Base-by-base conservation (phyloP, 257 asterid genomes). In the Ilex asprella region DNA sequence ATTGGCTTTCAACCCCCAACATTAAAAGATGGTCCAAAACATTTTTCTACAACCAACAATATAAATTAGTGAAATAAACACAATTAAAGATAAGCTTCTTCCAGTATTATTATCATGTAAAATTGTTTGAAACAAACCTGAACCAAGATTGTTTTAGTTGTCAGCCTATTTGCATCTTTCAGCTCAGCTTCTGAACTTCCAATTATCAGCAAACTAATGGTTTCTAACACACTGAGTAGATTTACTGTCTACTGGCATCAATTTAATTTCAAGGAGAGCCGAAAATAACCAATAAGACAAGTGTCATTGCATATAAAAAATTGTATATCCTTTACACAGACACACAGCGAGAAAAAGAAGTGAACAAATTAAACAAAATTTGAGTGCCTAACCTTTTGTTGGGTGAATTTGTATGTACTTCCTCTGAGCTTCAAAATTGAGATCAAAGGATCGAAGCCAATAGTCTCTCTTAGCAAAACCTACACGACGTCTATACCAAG, bases 1-100 rank as follows among this genome's bases (percentile, higher is more conserved):
- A 86, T 65, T 84, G 98, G 81, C 92, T 88, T 81, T 91, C 98
- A 66, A 91, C 95, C 73, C 95, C 97, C 76, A 91, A 69, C 98
- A 91, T 71, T 67, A 91, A 66, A 64, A 92, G 88, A 81, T 92
- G 84, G 78, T 84, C 93, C 81, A 88, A 59, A 63, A 81, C 78
- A 78, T 82, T 92, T 70, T 86, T 92, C 98, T 88, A 66, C 75
- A 79, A 76, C 73, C n/a, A 69, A 59, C 5, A 67, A 44, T 62
- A 71, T 15, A 60, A 29, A 63, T 62, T 35, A 35, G 76, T 55
- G 41, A 64, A 57, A 53, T 10, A n/a, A 63, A 53, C 6, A 2
- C 15, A 7, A 16, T 14, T 15, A 7, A 53, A 53, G 2, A 53
- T 2, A 53, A 53, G 30, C 29, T 3, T 53, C 5, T 15, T 53